Evolutionary conservation across 352 stramenopile species (phyloP).

Genomic region (Peronospora farinosa): DNA sequence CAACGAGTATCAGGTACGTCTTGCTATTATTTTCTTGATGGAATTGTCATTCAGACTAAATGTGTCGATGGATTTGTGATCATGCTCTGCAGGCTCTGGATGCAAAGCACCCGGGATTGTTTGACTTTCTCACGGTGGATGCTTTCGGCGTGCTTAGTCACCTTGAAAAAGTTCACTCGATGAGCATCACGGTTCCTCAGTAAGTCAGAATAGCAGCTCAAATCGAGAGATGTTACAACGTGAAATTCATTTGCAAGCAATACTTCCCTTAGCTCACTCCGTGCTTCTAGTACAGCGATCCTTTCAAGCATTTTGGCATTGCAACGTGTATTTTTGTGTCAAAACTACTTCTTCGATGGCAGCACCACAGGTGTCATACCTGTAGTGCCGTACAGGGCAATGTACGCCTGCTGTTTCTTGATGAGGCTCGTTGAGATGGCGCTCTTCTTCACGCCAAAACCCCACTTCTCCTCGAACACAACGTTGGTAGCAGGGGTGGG

Average conservation of each 20-base stretch:
- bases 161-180: slow-evolving; percentile 79
- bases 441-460: slow-evolving; percentile 73
- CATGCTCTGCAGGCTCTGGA: slow-evolving; percentile 49
- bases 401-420: slow-evolving; percentile 83
- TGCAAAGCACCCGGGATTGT: slow-evolving; percentile 74
- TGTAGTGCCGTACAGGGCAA: slow-evolving; percentile 75
- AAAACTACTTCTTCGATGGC: slow-evolving; percentile 33
- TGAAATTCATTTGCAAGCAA: slow-evolving; percentile 17
- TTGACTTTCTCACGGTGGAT: slow-evolving; percentile 84
- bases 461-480: slow-evolving; percentile 69
- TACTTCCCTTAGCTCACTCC: too few species aligned
- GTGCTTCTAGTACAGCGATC: too few species aligned
- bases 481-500: slow-evolving; percentile 14
- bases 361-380: slow-evolving; percentile 57
- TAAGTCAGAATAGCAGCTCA: slow-evolving; percentile 22
- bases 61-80: not conserved
- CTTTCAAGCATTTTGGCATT: slow-evolving; percentile 13
- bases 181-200: slow-evolving; percentile 44
- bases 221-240: not conserved
- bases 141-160: slow-evolving; percentile 75
- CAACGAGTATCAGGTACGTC: slow-evolving; percentile 66
- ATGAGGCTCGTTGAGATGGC: slow-evolving; percentile 69
- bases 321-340: slow-evolving; percentile 14
- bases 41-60: not conserved
- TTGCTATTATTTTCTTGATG: not conserved